Conservation (phyloP, 1,284 basidiomycete species). For the Entoloma clypeatum region DNA sequence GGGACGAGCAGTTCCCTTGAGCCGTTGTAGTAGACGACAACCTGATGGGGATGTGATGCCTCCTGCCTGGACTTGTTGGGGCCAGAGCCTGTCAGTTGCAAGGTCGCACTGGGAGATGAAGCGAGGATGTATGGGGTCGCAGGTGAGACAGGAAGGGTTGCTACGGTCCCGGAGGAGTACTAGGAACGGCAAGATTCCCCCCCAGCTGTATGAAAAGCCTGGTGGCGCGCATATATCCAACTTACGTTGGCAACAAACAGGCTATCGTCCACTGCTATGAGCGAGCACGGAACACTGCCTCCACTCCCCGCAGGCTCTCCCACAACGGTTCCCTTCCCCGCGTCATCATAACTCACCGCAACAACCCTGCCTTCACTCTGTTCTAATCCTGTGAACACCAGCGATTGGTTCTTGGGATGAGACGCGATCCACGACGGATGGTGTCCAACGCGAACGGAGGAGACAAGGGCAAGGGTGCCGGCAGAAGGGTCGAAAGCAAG, state of each 20-base stretch:
- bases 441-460: background rate
- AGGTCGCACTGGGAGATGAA: constrained; percentile 21
- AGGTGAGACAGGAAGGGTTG: constrained; percentile 46
- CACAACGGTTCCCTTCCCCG: background rate
- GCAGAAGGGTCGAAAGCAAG: too few relatives aligned
- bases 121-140: constrained; percentile 42
- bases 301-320: constrained; percentile 32
- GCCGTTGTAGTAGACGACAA: constrained; percentile 36
- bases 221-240: constrained; percentile 9
- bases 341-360: background rate
- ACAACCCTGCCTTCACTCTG: background rate
- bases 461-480: too few relatives aligned
- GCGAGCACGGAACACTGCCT: constrained; percentile 58
- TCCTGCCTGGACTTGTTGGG: constrained; percentile 61
- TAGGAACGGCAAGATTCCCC: constrained; percentile 23
- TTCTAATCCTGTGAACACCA: background rate
- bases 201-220: background rate
- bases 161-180: constrained; percentile 60
- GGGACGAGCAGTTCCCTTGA: constrained; percentile 65
- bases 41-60: constrained; percentile 67
- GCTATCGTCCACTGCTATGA: constrained; percentile 47
- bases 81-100: constrained; percentile 50
- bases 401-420: background rate
- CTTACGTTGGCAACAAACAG: constrained; percentile 67
- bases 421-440: constrained; percentile 1